Conservation (phyloP, 2,329 filamentous ascomycete species). For the Pseudocercospora eumusae region DNA sequence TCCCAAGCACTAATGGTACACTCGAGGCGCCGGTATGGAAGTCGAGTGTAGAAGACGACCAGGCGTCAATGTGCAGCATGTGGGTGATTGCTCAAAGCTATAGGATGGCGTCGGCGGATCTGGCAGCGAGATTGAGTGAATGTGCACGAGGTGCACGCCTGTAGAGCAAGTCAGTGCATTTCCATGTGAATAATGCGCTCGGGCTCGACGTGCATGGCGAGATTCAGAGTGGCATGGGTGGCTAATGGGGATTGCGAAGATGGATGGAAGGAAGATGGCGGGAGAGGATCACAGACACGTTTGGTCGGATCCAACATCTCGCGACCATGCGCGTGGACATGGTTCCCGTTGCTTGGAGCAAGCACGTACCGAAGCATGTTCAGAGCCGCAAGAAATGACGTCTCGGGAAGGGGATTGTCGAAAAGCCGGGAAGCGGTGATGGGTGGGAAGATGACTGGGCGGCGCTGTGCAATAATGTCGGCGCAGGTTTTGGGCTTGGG, state of each 20-base stretch:
- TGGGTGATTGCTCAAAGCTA: not conserved
- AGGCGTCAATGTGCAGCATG: constrained; percentile 10
- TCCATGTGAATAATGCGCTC: not conserved
- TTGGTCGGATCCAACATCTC: constrained; percentile 5
- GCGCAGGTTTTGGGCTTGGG: not conserved
- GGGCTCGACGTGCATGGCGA: constrained; percentile 3
- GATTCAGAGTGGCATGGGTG: constrained; percentile 2
- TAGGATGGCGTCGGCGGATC: not conserved
- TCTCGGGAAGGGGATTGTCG: constrained; percentile 13
- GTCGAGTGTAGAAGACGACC: constrained; percentile 1
- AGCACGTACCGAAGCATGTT: constrained; percentile 23
- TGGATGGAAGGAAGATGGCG: constrained; percentile 1
- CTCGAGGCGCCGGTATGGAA: not conserved
- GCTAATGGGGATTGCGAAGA: not conserved
- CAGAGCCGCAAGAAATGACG: constrained; percentile 19
- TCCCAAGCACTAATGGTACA: not conserved
- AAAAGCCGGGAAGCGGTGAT: constrained; percentile 1
- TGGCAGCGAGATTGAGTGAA: not conserved
- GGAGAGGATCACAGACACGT: constrained; percentile 1
- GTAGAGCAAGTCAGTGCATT: constrained; percentile 2
- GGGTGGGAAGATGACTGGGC: not conserved
- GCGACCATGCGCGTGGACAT: constrained; percentile 5
- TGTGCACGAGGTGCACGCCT: constrained; percentile 11
- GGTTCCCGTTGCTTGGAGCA: constrained; percentile 8
- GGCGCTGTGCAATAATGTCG: too few species aligned